phyloP scores from a whole-genome alignment of 768 basidiomycete species.

The Naganishia friedmannii region DNA sequence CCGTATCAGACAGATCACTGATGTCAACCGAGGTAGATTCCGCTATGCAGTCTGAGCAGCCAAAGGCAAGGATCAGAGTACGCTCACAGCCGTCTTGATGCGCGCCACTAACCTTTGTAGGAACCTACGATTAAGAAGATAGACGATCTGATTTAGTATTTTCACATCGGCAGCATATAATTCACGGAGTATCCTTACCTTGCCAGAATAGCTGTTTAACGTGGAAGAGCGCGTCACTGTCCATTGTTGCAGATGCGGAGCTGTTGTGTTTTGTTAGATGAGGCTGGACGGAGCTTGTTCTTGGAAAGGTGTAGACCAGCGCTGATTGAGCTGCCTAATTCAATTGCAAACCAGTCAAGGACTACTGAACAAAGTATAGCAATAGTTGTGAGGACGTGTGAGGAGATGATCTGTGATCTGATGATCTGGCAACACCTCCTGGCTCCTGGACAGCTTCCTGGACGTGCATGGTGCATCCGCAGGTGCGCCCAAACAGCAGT shows the following conservation, averaged over 20 bases:
- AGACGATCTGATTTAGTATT: neutral
- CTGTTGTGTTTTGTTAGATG: neutral
- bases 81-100: neutral
- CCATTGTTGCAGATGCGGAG: conserved; percentile 38
- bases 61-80: neutral
- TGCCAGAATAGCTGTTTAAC: conserved; percentile 53
- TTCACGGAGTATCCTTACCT: conserved; percentile 37
- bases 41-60: conserved; percentile 44
- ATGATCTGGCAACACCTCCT: no score
- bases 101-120: conserved; percentile 41
- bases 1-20: conserved; percentile 35
- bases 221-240: conserved; percentile 51
- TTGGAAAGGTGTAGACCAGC: no score
- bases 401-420: no score
- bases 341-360: no score
- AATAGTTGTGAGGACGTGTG: no score
- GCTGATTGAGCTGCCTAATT: no score
- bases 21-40: conserved; percentile 44
- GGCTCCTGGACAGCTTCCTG: no score
- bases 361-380: no score
- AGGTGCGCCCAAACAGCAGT: neutral
- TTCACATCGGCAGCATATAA: neutral
- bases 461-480: no score
- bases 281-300: neutral
- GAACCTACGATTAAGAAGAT: conserved; percentile 36